Evolutionary conservation across 495 filamentous ascomycete species (phyloP).

Genomic region (Poronia punctata): DNA sequence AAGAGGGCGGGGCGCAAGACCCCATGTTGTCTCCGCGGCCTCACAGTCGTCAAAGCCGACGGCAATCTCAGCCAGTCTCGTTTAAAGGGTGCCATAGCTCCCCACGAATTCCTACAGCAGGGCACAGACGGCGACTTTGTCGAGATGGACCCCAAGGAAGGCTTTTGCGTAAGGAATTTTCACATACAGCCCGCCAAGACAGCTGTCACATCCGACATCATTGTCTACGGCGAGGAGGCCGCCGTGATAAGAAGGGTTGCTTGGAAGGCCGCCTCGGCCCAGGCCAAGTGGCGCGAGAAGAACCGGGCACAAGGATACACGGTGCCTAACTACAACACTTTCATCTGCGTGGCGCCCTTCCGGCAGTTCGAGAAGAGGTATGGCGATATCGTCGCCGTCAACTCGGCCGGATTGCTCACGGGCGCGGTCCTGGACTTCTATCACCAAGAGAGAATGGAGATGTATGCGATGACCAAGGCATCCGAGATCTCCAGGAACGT

Average conservation of each 20-base stretch:
- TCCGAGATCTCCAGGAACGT: slow-evolving; percentile 85
- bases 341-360: slow-evolving; percentile 64
- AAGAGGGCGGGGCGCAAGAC: slow-evolving; percentile 63
- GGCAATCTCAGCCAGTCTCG: slow-evolving; percentile 67
- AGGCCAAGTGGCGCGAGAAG: slow-evolving; percentile 62
- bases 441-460: slow-evolving; percentile 82
- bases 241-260: slow-evolving; percentile 59
- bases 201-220: slow-evolving; percentile 81
- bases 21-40: slow-evolving; percentile 71
- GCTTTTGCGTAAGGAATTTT: slow-evolving; percentile 84
- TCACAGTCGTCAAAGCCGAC: slow-evolving; percentile 84
- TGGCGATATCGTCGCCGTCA: slow-evolving; percentile 62
- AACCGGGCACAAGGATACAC: slow-evolving; percentile 48
- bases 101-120: slow-evolving; percentile 64
- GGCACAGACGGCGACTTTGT: slow-evolving; percentile 49
- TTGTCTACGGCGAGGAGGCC: slow-evolving; percentile 76
- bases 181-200: slow-evolving; percentile 92
- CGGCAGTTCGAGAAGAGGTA: slow-evolving; percentile 64
- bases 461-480: slow-evolving; percentile 85
- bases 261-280: slow-evolving; percentile 65
- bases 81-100: slow-evolving; percentile 77
- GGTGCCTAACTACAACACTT: slow-evolving; percentile 72
- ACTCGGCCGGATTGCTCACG: slow-evolving; percentile 65
- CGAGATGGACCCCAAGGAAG: slow-evolving; percentile 75
- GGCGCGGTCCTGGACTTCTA: slow-evolving; percentile 84